Percentiles rank a stretch among this genome's conserved stretches.
phyloP scores from a whole-genome alignment of 2,329 filamentous ascomycete species.

The Fusarium floridanum region DNA sequence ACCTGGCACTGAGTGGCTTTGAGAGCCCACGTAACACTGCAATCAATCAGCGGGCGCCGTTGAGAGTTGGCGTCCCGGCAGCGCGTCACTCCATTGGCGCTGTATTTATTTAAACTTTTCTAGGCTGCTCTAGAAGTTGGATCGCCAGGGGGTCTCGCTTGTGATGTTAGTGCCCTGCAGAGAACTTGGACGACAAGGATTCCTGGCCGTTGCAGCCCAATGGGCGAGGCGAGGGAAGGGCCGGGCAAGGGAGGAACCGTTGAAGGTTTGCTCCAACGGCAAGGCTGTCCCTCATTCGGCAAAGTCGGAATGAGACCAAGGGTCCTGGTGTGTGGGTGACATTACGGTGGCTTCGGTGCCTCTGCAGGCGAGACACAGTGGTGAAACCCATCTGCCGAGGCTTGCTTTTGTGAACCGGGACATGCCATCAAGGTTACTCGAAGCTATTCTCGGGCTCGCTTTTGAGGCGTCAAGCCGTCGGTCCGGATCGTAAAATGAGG shows the following conservation, averaged over 20 bases:
- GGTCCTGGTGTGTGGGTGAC: not conserved
- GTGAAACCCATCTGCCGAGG: constrained; percentile 1
- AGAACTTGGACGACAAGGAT: not conserved
- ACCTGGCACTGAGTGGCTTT: not conserved
- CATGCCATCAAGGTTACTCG: not conserved
- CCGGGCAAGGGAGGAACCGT: not conserved
- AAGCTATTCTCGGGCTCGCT: not conserved
- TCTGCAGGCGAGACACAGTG: not conserved
- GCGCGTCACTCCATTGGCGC: constrained; percentile 10
- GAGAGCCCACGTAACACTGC: not conserved
- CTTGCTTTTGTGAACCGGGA: not conserved
- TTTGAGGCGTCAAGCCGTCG: not conserved
- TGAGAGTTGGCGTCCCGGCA: not conserved
- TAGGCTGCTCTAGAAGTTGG: not conserved
- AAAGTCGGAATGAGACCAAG: not conserved
- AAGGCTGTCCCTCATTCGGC: not conserved
- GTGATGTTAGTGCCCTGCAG: not conserved
- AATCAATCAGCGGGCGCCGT: constrained; percentile 24
- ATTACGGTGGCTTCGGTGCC: not conserved
- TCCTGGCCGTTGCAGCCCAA: not conserved
- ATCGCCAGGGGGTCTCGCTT: constrained; percentile 12
- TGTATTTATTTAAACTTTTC: constrained; percentile 6
- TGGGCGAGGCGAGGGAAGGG: not conserved
- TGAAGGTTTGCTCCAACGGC: not conserved
- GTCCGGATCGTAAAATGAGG: not conserved